phyloP scores from a whole-genome alignment of 495 filamentous ascomycete genomes.

The Xylaria venustula region DNA sequence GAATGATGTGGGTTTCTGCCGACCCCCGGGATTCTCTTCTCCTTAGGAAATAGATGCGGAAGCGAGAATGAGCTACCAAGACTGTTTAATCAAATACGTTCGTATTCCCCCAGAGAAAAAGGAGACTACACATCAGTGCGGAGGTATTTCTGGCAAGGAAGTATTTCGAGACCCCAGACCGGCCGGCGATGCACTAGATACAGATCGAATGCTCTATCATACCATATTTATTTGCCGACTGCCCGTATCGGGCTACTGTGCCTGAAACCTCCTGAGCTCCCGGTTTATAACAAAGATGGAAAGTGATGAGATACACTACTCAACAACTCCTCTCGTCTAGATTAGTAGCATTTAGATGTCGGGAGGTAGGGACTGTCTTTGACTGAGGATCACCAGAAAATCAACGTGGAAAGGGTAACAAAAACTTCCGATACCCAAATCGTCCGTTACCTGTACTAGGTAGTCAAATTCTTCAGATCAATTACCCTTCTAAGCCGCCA shows the following conservation, averaged over 20 bases:
- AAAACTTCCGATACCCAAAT: background rate
- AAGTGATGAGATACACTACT: too few species aligned
- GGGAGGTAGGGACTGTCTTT: too few species aligned
- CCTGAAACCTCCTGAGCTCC: slow-evolving; percentile 11
- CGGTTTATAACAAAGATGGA: background rate
- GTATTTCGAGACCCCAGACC: too few species aligned
- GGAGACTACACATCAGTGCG: background rate
- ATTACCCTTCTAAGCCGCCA: background rate
- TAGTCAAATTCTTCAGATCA: background rate
- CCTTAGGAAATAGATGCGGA: background rate
- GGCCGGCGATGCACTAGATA: too few species aligned
- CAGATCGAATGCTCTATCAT: background rate
- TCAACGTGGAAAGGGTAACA: background rate
- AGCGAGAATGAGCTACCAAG: background rate
- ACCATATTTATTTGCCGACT: background rate
- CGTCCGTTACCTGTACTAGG: background rate
- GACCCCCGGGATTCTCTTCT: background rate
- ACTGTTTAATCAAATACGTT: background rate
- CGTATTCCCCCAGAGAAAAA: background rate
- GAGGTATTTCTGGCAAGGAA: background rate
- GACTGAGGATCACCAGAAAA: background rate
- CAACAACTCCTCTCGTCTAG: too few species aligned
- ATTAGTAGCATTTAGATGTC: background rate
- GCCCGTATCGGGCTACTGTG: background rate
- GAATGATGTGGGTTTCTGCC: background rate